phyloP scores from a whole-genome alignment of 495 filamentous ascomycete genomes.

The Daldinia concentrica region DNA sequence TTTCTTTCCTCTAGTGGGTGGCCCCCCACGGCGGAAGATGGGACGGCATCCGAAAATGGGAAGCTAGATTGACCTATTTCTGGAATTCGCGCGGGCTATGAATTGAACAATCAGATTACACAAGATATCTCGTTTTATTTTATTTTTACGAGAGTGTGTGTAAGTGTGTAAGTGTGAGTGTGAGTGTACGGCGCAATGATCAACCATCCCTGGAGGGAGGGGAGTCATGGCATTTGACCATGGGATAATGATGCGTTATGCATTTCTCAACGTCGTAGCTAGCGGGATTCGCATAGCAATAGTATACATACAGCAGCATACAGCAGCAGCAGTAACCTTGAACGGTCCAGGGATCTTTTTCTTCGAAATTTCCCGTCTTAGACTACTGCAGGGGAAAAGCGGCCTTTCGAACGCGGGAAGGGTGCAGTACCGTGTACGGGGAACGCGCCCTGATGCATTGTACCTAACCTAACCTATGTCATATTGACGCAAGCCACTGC shows the following conservation, averaged over 20 bases:
- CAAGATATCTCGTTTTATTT: constrained; percentile 3
- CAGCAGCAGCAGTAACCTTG: constrained; percentile 22
- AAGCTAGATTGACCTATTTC: constrained; percentile 34
- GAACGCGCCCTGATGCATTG: constrained; percentile 22
- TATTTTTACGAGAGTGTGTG: constrained; percentile 1
- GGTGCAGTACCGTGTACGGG: constrained; percentile 35
- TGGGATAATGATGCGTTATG: constrained; percentile 32
- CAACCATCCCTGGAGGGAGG: constrained; percentile 3
- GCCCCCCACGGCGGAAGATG: constrained; percentile 33
- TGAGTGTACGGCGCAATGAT: constrained; percentile 3
- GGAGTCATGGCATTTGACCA: constrained; percentile 19
- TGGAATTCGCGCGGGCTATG: constrained; percentile 21
- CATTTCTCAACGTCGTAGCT: constrained; percentile 22
- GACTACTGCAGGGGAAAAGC: constrained; percentile 40
- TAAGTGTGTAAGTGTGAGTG: constrained; percentile 3
- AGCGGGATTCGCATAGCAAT: constrained; percentile 12
- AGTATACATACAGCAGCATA: background rate
- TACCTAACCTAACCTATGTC: constrained; percentile 3
- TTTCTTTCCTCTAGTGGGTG: too few relatives aligned
- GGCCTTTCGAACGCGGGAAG: constrained; percentile 32
- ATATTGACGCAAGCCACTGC: constrained; percentile 33
- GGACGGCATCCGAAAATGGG: constrained; percentile 27
- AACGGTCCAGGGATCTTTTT: constrained; percentile 19
- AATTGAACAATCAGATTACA: constrained; percentile 33
- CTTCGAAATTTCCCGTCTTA: constrained; percentile 29